Percentiles rank a stretch among this genome's conserved stretches.
phyloP scores from a whole-genome alignment of 768 basidiomycete species.

The Exidia glandulosa region DNA sequence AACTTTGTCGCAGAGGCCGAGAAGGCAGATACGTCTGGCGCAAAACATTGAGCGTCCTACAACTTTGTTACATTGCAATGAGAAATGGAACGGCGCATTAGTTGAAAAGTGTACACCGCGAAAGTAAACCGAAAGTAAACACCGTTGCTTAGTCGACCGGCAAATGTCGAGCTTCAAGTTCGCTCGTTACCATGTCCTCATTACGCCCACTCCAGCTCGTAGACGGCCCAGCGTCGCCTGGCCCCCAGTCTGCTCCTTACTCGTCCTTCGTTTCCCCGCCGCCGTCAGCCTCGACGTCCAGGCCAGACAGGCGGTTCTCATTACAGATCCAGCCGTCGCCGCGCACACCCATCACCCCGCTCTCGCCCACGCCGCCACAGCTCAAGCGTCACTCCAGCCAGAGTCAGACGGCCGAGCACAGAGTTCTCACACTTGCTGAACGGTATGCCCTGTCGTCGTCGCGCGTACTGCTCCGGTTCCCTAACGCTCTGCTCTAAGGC shows the following conservation, averaged over 20 bases:
- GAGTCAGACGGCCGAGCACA: neutral
- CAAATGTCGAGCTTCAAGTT: neutral
- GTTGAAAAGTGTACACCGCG: no score
- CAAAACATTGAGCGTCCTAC: conserved; percentile 44
- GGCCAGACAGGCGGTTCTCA: conserved; percentile 2
- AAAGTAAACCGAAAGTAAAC: no score
- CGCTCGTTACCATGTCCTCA: neutral
- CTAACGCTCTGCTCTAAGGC: conserved; percentile 31
- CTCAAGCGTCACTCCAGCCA: conserved; percentile 4
- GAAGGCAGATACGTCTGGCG: conserved; percentile 53
- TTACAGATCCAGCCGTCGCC: neutral
- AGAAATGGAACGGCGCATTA: no score
- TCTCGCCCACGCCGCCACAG: conserved; percentile 20
- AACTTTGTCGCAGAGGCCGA: conserved; percentile 76
- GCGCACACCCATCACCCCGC: conserved; percentile 29
- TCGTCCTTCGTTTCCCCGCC: conserved; percentile 9
- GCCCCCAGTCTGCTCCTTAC: neutral
- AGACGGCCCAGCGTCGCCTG: neutral
- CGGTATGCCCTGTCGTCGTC: conserved; percentile 35
- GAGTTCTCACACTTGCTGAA: conserved; percentile 48
- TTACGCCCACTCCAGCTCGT: neutral
- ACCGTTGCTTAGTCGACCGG: no score
- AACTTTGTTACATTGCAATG: no score
- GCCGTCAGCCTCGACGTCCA: conserved; percentile 14
- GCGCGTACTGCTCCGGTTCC: neutral